Evolutionary conservation across 2,329 filamentous ascomycete genomes (phyloP), one percentile per base, ranked within the genome.

Genomic region (Penicillium vulpinum): DNA sequence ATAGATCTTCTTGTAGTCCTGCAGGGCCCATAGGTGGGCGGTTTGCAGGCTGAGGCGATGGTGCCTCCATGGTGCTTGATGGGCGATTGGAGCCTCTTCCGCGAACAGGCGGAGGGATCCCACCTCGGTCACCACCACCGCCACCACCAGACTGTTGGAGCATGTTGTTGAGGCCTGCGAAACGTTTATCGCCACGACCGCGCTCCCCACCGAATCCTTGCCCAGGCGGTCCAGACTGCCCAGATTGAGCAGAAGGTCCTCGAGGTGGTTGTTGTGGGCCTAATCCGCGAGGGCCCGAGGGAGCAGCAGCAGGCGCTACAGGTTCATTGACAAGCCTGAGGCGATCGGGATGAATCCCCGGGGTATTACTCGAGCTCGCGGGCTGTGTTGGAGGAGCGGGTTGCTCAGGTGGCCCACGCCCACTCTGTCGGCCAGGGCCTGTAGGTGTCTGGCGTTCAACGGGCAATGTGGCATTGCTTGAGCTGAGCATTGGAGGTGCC

Each of bases 271-370:
- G 72, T 26, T 64, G 67, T 41, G 64, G 48, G 21, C 66, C 62
- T 57, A 72, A 33, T 43, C 48, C 41, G 35, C 54, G 54, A 35
- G 54, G 54, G 5, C 54, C 54, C 2, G 47, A 51, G 24, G 54
- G 47, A 46, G 51, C 24, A 41, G 40, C 22, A 51, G 26, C 26
- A 10, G 54, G 35, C 13, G 40, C 13, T 35, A 13, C n/a, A 40
- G 51, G 51, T 8, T 56, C 72, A 46, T 70, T 67, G 56, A 75
- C 73, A 33, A 79, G 73, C 39, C 76, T 78, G 44, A 83, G 68
- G 36, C 83, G 77, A 63, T 83, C 83, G 11, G 82, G 82, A 65
- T 85, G 82, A 44, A 85, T 77, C 31, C 81, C 80, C 22, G 73
- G 70, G 16, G 74, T 69, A 35, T 79, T 76, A 40, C 70, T 61